Base-by-base conservation (phyloP, 441 rosid species). In the Erodium moschatum region DNA sequence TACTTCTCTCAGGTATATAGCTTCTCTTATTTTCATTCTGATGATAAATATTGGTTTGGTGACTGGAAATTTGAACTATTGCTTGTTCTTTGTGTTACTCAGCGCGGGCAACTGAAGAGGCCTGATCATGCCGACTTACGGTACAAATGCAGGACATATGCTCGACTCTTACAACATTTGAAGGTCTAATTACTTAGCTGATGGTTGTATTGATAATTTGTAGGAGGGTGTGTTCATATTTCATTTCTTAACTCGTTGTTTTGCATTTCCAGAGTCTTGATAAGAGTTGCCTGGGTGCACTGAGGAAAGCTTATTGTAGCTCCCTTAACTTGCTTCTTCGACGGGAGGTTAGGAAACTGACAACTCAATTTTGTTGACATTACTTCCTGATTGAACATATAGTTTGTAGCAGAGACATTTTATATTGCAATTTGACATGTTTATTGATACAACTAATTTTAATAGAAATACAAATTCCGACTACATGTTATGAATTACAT, bases 111-210 rank as follows among this genome's bases (percentile, higher is more conserved):
- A 77, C 79, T 95, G 80, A 95, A 95, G 86, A 90, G 99, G 83
- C 99, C 98, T 75, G 99, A 95, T 82, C 99, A 95, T 83, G 97
- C 98, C 67, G 99, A 95, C 74, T 84, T 95, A 83, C 85, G 98
- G 75, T 95, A 95, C 81, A 95, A 92, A 80, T 95, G 99, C 83
- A 83, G 99, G 84, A 92, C 97, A 72, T 95, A 95, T 86, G 99
- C 99, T 75, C 98, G 99, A 52, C 93, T 95, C 71, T 83, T 95
- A 74, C 99, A 95, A 82, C 99, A 90, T 82, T 74, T 95, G 71
- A 95, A 95, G 98, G 99, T 92, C 65, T 63, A 69, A 61, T 64
- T 46, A 70, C 70, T 62, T 16, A 74, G 38, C 62, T 66, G 67
- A 58, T 77, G 20, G 24, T 42, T 65, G 19, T 16, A 16, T 65